These are phyloP conservation scores for Areca catechu DNA, from an alignment of 176 grass and related monocot species.

Conservation along the genomic window DNA sequence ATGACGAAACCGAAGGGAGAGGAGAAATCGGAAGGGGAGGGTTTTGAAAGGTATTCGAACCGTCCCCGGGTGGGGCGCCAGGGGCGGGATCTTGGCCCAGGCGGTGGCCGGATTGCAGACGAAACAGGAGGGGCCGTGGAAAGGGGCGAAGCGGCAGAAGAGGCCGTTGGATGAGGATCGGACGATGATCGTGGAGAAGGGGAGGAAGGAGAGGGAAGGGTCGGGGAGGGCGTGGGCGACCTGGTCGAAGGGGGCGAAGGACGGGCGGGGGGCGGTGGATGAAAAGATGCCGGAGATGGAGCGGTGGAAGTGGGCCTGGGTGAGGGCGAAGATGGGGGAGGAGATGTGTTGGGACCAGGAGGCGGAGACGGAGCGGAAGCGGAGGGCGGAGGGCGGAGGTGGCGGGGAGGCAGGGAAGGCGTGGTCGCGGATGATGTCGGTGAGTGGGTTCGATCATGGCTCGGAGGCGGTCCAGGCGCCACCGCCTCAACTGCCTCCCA, in stretches of 20 bases:
- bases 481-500: no score
- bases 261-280: conserved; percentile 24
- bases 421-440: conserved; percentile 31
- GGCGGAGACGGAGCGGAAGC: conserved; percentile 5
- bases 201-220: conserved; percentile 28
- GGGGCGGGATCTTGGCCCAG: conserved; percentile 32
- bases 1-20: no score
- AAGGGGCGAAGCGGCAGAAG: conserved; percentile 28
- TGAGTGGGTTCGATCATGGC: conserved; percentile 18
- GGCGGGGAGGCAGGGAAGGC: conserved; percentile 28
- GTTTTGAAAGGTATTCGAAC: no score
- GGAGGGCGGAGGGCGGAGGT: background rate
- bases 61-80: conserved; percentile 14
- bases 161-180: conserved; percentile 35
- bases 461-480: background rate
- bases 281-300: conserved; percentile 35
- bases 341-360: conserved; percentile 26
- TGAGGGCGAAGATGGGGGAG: conserved; percentile 19
- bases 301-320: conserved; percentile 11
- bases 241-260: conserved; percentile 1
- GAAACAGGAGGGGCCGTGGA: conserved; percentile 15
- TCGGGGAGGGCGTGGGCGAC: conserved; percentile 34
- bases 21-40: no score
- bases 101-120: conserved; percentile 44
- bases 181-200: conserved; percentile 7